Evolutionary conservation across 345 rosid species (phyloP), one percentile per base, ranked within the genome.

Genomic region (Rhodomyrtus tomentosa): DNA sequence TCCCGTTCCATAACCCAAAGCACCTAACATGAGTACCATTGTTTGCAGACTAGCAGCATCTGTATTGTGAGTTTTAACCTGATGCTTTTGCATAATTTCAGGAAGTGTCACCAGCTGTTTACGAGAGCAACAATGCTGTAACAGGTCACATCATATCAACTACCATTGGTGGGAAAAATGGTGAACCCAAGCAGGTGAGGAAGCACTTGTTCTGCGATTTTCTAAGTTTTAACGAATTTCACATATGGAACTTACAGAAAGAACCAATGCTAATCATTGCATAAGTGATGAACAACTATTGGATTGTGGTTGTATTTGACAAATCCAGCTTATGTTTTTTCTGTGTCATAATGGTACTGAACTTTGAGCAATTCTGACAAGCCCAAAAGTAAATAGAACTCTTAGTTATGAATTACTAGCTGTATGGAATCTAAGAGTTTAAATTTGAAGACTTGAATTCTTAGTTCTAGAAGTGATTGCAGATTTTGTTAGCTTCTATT

Each of bases 151-250:
- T 94, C 74, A 95, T 95, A 85, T 92, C 95, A 10, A 93, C 96
- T 80, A 93, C 96, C 8, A 93, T 94, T 40, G 98, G 96, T 72
- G 98, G 98, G 85, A 94, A 92, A 92, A 95, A 94, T 85, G 96
- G 96, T 55, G 95, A 95, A 91, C 94, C 96, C 73, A 95, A 95
- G 83, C 95, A 86, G 96, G 96, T 94, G 58, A 18, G 82, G 14
- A 3, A 51, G 50, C 45, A 52, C 53, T 55, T 15, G 16, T 52
- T 58, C 36, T 86, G 54, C 80, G 29, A 84, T 59, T n/a, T 49
- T 50, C 24, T 16, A 9, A 68, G 76, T 68, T 36, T 18, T 68
- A 68, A 68, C 45, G 12, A 68, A 68, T 68, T 18, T 32, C 45
- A 68, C 7, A 0, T 36, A 8, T 36, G 20, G 25, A 32, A 36